phyloP scores from a whole-genome alignment of 2,329 filamentous ascomycete genomes.

The Fonsecaea monophora region DNA sequence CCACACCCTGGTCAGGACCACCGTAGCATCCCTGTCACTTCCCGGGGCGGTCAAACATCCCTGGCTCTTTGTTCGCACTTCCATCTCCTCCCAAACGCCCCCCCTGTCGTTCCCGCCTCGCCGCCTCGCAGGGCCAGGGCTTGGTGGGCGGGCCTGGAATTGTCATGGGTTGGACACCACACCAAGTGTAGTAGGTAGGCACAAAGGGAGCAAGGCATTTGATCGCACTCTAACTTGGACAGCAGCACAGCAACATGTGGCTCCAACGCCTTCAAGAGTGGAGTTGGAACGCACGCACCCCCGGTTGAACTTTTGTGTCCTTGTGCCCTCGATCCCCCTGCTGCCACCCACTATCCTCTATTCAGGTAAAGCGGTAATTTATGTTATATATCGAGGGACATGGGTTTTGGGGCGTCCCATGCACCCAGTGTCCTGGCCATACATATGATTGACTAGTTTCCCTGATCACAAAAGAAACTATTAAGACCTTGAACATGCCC shows the following conservation, averaged over 20 bases:
- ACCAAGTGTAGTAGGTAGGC: background rate
- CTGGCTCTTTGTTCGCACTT: constrained; percentile 12
- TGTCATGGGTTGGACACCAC: constrained; percentile 7
- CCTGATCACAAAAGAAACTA: constrained; percentile 22
- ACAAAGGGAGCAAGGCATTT: background rate
- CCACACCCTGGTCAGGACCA: constrained; percentile 18
- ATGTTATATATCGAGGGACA: constrained; percentile 34
- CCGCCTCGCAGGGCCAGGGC: constrained; percentile 27
- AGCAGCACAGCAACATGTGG: constrained; percentile 14
- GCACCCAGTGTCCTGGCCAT: constrained; percentile 24
- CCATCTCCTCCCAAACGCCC: constrained; percentile 5
- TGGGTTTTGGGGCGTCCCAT: constrained; percentile 33
- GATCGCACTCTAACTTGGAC: constrained; percentile 1
- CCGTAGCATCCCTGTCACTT: constrained; percentile 20
- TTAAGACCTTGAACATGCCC: constrained; percentile 32
- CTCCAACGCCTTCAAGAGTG: constrained; percentile 12
- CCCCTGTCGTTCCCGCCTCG: constrained; percentile 23
- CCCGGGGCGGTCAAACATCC: constrained; percentile 29
- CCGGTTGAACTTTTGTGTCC: constrained; percentile 36
- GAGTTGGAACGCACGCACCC: constrained; percentile 19
- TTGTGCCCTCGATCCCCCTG: constrained; percentile 17
- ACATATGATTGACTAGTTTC: constrained; percentile 29
- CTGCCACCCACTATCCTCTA: constrained; percentile 22
- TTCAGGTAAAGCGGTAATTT: constrained; percentile 32
- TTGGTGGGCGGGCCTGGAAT: constrained; percentile 18